Conservation (phyloP, 306 rosid genomes). For the Glycine tomentella region DNA sequence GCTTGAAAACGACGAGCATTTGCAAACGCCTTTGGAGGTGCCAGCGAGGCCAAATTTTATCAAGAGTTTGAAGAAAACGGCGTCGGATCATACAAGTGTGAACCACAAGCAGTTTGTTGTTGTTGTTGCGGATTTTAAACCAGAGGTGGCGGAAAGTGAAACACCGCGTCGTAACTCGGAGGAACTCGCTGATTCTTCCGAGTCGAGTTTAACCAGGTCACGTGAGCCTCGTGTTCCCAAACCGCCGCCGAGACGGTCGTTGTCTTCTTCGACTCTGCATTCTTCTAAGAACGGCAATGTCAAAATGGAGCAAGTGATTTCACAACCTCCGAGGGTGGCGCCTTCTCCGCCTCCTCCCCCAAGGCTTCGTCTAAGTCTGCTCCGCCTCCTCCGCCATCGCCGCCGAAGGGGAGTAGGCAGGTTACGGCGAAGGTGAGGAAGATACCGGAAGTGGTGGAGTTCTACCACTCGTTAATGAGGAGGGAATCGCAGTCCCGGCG, state of each 20-base stretch:
- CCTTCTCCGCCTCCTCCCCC: conserved; percentile 50
- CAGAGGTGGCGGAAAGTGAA: conserved; percentile 57
- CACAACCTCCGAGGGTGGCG: conserved; percentile 30
- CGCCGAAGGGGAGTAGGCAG: conserved; percentile 56
- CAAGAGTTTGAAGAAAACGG: conserved; percentile 59
- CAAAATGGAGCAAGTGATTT: conserved; percentile 45
- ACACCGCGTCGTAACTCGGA: conserved; percentile 75
- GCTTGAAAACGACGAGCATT: conserved; percentile 46
- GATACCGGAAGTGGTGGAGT: conserved; percentile 93
- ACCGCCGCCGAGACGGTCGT: conserved; percentile 80
- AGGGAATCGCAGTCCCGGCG: conserved; percentile 74
- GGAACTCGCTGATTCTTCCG: conserved; percentile 63
- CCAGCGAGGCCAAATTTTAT: conserved; percentile 63
- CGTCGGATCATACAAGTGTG: conserved; percentile 28
- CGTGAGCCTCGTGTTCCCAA: conserved; percentile 85
- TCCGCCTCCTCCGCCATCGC: conserved; percentile 87
- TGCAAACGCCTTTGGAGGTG: conserved; percentile 66
- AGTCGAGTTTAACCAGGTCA: conserved; percentile 56
- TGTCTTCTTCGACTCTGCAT: conserved; percentile 44
- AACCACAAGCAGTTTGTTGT: conserved; percentile 48
- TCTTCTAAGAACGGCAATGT: conserved; percentile 39
- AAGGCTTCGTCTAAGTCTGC: conserved; percentile 33
- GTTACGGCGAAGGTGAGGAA: conserved; percentile 65
- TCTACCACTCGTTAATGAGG: conserved; percentile 88
- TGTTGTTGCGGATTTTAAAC: conserved; percentile 57